Evolutionary conservation across 352 stramenopile genomes (phyloP).

Genomic region (Blastocystis sp.): DNA sequence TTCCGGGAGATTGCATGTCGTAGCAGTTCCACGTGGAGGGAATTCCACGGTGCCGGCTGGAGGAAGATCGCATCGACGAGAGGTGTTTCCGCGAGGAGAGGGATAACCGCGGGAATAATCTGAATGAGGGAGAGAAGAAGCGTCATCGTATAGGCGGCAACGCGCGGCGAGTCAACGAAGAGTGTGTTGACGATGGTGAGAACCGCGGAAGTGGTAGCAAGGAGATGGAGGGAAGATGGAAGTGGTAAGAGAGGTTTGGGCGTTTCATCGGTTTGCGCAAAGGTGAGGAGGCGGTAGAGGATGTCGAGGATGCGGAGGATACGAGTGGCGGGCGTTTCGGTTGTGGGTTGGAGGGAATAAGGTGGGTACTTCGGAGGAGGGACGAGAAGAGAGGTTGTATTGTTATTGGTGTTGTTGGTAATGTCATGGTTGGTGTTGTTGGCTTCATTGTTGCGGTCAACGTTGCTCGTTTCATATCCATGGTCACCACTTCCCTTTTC

Average conservation of each 20-base stretch:
- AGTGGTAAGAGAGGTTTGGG: background rate
- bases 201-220: background rate
- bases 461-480: too few relatives aligned
- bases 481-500: too few relatives aligned
- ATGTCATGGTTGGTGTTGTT: too few relatives aligned
- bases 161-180: background rate
- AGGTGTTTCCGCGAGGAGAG: background rate
- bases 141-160: background rate
- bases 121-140: background rate
- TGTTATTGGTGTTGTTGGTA: too few relatives aligned
- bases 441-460: too few relatives aligned
- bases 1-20: background rate
- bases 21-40: conserved; percentile 10
- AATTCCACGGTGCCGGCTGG: background rate
- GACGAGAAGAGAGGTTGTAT: too few relatives aligned
- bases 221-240: background rate
- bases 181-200: background rate
- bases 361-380: too few relatives aligned
- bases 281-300: too few relatives aligned
- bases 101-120: background rate
- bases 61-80: conserved; percentile 23
- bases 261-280: background rate
- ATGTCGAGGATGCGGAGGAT: too few relatives aligned
- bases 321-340: too few relatives aligned
- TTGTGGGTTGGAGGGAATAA: too few relatives aligned